Conservation (phyloP, 2,329 filamentous ascomycete genomes). For the Monilinia vaccinii-corymbosi region DNA sequence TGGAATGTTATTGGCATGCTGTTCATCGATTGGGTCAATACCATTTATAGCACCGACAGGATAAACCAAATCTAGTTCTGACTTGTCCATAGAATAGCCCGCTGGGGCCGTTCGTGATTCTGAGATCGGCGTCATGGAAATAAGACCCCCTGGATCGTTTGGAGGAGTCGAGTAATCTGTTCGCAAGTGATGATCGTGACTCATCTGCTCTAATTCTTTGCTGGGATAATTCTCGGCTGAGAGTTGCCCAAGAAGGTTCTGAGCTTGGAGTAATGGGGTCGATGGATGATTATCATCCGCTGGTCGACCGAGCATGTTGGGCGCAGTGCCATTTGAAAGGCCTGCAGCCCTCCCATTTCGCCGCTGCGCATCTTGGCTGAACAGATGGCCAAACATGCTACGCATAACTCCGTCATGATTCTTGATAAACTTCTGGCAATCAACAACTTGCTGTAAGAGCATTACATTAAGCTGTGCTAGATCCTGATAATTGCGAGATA, state of each 20-base stretch:
- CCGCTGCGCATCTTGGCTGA: conserved; percentile 54
- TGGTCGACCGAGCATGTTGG: conserved; percentile 18
- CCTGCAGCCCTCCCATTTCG: conserved; percentile 46
- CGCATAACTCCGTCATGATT: conserved; percentile 65
- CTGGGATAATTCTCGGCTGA: conserved; percentile 57
- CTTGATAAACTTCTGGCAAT: conserved; percentile 52
- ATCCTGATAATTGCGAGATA: conserved; percentile 79
- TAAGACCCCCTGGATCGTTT: conserved; percentile 21
- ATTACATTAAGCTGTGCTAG: conserved; percentile 55
- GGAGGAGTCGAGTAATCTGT: conserved; percentile 28
- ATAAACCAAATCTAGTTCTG: conserved; percentile 69
- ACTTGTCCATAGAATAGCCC: conserved; percentile 34
- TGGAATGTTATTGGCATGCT: conserved; percentile 90
- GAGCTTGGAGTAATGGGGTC: conserved; percentile 58
- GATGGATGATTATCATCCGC: conserved; percentile 50
- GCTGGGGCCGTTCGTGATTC: conserved; percentile 37
- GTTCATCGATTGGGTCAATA: conserved; percentile 89
- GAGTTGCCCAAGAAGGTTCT: conserved; percentile 55
- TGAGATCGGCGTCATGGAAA: conserved; percentile 31
- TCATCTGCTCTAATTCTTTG: conserved; percentile 56
- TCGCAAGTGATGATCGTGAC: conserved; percentile 29
- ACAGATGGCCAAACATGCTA: conserved; percentile 59
- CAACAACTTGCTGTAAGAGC: conserved; percentile 52
- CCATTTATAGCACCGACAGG: conserved; percentile 84
- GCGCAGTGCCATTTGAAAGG: conserved; percentile 31